Evolutionary conservation across 768 basidiomycete genomes (phyloP).

Genomic region (Sarcomyxa edulis): DNA sequence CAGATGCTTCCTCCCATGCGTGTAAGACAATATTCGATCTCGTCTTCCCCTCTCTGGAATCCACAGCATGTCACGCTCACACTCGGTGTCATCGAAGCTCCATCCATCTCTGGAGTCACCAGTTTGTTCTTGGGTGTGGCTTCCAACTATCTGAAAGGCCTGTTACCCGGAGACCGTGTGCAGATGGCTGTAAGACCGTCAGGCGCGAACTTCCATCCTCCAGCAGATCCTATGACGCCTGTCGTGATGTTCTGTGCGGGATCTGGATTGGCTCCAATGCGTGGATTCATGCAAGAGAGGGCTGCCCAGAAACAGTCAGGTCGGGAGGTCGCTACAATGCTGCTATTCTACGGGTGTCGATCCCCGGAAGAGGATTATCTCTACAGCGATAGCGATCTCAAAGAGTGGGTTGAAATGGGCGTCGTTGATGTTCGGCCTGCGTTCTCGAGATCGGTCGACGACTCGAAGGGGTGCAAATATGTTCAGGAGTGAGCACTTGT

Average conservation of each 20-base stretch:
- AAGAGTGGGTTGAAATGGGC: constrained; percentile 33
- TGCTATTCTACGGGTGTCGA: constrained; percentile 44
- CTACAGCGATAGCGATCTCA: constrained; percentile 34
- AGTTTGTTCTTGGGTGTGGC: constrained; percentile 38
- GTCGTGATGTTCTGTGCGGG: constrained; percentile 38
- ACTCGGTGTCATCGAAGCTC: constrained; percentile 34
- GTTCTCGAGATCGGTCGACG: constrained; percentile 24
- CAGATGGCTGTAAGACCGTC: constrained; percentile 37
- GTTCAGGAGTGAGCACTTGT: constrained; percentile 28
- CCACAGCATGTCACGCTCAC: constrained; percentile 36
- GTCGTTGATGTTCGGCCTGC: constrained; percentile 40
- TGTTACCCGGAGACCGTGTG: constrained; percentile 33
- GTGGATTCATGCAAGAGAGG: constrained; percentile 46
- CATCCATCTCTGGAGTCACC: constrained; percentile 24
- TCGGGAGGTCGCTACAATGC: constrained; percentile 29
- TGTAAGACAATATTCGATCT: constrained; percentile 45
- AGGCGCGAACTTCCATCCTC: constrained; percentile 35
- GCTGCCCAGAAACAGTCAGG: constrained; percentile 38
- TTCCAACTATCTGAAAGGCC: constrained; percentile 35
- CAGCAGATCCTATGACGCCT: constrained; percentile 5
- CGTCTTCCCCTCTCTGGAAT: constrained; percentile 40
- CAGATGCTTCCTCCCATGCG: constrained; percentile 40
- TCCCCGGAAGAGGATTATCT: constrained; percentile 34
- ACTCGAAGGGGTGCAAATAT: constrained; percentile 27
- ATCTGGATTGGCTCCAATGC: constrained; percentile 42